Evolutionary conservation across 371 early-diverging fungal genomes (phyloP), one percentile per base, ranked within the genome.

Genomic region (Batrachochytrium dendrobatidis): DNA sequence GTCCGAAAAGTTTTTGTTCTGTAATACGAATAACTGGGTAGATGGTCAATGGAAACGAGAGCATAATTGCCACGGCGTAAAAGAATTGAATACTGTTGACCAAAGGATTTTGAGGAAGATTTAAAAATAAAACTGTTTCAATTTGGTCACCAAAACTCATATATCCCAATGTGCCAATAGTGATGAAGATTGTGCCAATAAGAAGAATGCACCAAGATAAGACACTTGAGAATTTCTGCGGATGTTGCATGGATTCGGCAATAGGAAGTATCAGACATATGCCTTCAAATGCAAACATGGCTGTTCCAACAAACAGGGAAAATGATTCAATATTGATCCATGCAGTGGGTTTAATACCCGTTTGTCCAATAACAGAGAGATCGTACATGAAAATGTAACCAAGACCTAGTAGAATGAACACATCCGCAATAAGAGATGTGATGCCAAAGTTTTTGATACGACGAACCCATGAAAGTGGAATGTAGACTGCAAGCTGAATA

Each of bases 281-380:
- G 45, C 95, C 95, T 72, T 95, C 95, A 69, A 87, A 95, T 3
- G 92, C 86, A 70, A 89, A 95, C 32, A 94, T 88, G 55, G 94
- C 91, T 28, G 95, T 94, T 29, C 95, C 95, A 30, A 94, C 74
- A 67, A 94, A 90, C 55, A 92, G 73, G 6, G 90, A 80, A 65
- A 87, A 91, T 29, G 77, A 67, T 12, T 77, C 63, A 24, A 79
- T 67, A 66, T 89, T 90, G 75, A 88, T 83, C 60, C 77, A 64
- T 4, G 71, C 65, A 1, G 89, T 75, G 44, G 83, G 74, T 3
- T 34, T 58, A 29, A 81, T 62, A 18, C 90, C 90, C 34, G 66
- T 54, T 6, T 70, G 68, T 20, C 78, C 69, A 24, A 93, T 65
- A 18, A 72, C 66, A 66, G 77, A 74, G 61, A 89, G 62, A 61